phyloP scores from a whole-genome alignment of 805 yeast genomes.

The Saccharomyces kudriavzevii region DNA sequence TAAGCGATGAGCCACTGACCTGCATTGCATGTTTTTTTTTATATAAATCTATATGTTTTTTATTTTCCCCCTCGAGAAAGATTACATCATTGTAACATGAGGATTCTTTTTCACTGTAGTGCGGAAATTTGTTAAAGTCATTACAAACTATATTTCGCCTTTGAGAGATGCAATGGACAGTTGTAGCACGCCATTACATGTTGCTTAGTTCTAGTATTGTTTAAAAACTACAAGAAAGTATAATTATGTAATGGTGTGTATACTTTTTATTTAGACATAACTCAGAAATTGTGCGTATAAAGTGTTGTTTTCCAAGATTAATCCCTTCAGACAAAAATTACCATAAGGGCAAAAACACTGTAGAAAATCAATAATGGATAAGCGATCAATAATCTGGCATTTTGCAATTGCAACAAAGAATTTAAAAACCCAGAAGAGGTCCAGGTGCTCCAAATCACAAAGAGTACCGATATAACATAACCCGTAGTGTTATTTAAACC shows the following conservation, averaged over 20 bases:
- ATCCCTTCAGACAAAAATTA: constrained; percentile 53
- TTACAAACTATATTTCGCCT: neutral
- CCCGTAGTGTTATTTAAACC: constrained; percentile 74
- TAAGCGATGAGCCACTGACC: constrained; percentile 2
- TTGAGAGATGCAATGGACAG: neutral
- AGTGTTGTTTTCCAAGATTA: neutral
- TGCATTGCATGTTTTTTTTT: neutral
- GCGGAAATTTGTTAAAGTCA: neutral
- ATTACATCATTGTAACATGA: neutral
- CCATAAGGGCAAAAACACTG: constrained; percentile 91
- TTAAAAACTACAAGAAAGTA: neutral
- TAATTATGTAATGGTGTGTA: neutral
- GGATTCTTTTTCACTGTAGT: neutral
- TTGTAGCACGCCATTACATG: neutral
- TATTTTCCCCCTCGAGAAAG: neutral
- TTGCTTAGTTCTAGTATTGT: neutral
- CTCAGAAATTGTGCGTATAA: neutral
- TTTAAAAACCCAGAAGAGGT: constrained; percentile 91
- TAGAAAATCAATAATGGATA: constrained; percentile 89
- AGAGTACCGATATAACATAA: constrained; percentile 54
- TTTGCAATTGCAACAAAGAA: constrained; percentile 69
- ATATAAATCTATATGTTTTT: neutral
- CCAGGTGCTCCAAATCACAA: constrained; percentile 85
- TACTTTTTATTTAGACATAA: neutral
- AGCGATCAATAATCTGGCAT: constrained; percentile 84